Percentiles rank a stretch among this genome's conserved stretches.
Conservation (phyloP, 2,329 filamentous ascomycete genomes). For the Westerdykella sp. region DNA sequence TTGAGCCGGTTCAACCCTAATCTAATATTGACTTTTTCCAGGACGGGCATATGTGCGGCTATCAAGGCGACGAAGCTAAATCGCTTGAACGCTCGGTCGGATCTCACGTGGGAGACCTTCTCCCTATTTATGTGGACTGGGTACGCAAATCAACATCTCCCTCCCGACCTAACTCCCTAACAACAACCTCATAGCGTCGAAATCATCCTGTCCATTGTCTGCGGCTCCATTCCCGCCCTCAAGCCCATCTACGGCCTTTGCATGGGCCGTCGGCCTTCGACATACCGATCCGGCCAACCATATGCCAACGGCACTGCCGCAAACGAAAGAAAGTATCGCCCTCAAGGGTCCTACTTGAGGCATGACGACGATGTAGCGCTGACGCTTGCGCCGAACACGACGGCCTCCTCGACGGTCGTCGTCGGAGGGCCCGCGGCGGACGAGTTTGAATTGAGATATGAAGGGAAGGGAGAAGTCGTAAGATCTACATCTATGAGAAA, state of each 20-base stretch:
- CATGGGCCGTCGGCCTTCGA: conserved; percentile 6
- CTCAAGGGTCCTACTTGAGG: no score
- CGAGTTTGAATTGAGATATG: not conserved
- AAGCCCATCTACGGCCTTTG: conserved; percentile 19
- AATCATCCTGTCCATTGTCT: conserved; percentile 15
- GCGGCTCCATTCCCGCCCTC: conserved; percentile 16
- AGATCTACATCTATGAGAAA: no score
- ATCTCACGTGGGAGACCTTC: conserved; percentile 18
- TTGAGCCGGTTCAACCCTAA: not conserved
- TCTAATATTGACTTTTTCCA: conserved; percentile 1
- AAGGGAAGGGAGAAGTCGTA: no score
- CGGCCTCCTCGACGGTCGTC: not conserved
- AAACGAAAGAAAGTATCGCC: no score
- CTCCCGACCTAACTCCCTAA: not conserved
- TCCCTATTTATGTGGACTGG: conserved; percentile 16
- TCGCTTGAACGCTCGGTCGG: conserved; percentile 10
- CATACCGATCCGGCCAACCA: no score
- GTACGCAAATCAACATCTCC: conserved; percentile 1
- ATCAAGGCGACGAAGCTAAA: conserved; percentile 13
- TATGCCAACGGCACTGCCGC: no score
- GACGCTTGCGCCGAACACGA: not conserved
- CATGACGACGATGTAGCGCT: no score
- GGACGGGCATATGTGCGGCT: conserved; percentile 15
- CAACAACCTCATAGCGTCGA: conserved; percentile 9
- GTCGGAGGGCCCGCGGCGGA: not conserved